Evolutionary conservation across 2,329 filamentous ascomycete species (phyloP).

Genomic region (Monosporascus sp.): DNA sequence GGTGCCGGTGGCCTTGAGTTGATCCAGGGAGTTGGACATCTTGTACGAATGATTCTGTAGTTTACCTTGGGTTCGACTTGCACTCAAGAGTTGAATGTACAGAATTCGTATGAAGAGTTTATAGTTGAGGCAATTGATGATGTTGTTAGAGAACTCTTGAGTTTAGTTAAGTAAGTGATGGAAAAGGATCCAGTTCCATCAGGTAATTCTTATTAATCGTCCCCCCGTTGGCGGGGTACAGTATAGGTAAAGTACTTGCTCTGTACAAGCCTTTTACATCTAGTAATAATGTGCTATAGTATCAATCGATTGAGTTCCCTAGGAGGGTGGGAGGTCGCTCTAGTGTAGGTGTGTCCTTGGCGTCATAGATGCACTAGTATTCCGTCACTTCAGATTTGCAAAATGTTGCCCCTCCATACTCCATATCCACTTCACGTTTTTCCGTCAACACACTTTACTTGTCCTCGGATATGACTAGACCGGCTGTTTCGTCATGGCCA

Average conservation of each 20-base stretch:
- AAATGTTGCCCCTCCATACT: background rate
- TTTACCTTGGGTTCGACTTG: no score
- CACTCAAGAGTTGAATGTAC: no score
- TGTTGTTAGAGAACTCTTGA: background rate
- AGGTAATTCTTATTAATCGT: background rate
- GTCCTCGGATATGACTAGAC: background rate
- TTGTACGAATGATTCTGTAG: slow-evolving; percentile 12
- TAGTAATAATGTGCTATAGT: no score
- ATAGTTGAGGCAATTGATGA: background rate
- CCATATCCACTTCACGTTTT: background rate
- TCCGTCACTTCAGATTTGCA: background rate
- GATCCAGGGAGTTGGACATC: slow-evolving; percentile 89
- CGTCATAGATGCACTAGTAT: background rate
- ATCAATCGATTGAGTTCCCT: no score
- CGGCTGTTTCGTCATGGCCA: background rate
- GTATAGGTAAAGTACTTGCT: no score
- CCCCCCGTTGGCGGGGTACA: background rate
- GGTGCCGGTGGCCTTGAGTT: slow-evolving; percentile 95
- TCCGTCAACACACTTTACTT: background rate
- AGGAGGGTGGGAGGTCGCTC: no score
- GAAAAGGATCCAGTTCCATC: background rate
- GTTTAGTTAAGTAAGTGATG: background rate
- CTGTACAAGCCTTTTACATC: no score
- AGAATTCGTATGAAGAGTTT: background rate
- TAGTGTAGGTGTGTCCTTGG: background rate